Evolutionary conservation across 306 rosid genomes (phyloP).

Genomic region (Hippophae rhamnoides): DNA sequence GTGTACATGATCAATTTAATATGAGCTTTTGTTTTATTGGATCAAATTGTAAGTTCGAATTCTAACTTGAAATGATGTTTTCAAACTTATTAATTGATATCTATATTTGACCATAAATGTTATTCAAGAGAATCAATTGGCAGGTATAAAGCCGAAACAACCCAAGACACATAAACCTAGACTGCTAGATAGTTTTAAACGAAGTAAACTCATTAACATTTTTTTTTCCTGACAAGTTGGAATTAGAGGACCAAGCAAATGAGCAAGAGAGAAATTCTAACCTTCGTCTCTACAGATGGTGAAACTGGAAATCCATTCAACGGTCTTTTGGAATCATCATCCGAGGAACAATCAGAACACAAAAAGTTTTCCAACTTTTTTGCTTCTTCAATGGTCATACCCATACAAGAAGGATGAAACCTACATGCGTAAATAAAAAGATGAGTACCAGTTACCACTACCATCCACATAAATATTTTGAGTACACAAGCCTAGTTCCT

Average conservation of each 20-base stretch:
- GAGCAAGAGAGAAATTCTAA: slow-evolving; percentile 13
- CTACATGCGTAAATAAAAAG: slow-evolving; percentile 10
- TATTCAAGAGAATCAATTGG: too few relatives aligned
- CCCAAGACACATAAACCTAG: too few relatives aligned
- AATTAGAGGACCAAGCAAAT: not conserved
- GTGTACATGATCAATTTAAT: too few relatives aligned
- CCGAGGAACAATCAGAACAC: slow-evolving; percentile 51
- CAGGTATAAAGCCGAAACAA: too few relatives aligned
- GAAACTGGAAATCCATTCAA: slow-evolving; percentile 41
- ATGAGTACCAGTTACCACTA: not conserved
- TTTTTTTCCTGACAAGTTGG: not conserved
- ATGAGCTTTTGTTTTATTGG: too few relatives aligned
- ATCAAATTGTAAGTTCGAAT: too few relatives aligned
- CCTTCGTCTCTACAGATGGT: slow-evolving; percentile 43
- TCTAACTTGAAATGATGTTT: too few relatives aligned
- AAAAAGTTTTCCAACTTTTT: slow-evolving; percentile 51
- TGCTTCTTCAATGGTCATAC: slow-evolving; percentile 59
- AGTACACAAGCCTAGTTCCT: too few relatives aligned
- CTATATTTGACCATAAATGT: too few relatives aligned
- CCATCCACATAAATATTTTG: not conserved
- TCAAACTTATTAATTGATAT: too few relatives aligned
- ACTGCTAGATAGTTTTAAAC: too few relatives aligned
- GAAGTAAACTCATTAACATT: too few relatives aligned
- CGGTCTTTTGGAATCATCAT: slow-evolving; percentile 46
- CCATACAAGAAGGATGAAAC: slow-evolving; percentile 66